Evolutionary conservation across 106 monocot species (phyloP).

Genomic region (Acanthochlamys bracteata): DNA sequence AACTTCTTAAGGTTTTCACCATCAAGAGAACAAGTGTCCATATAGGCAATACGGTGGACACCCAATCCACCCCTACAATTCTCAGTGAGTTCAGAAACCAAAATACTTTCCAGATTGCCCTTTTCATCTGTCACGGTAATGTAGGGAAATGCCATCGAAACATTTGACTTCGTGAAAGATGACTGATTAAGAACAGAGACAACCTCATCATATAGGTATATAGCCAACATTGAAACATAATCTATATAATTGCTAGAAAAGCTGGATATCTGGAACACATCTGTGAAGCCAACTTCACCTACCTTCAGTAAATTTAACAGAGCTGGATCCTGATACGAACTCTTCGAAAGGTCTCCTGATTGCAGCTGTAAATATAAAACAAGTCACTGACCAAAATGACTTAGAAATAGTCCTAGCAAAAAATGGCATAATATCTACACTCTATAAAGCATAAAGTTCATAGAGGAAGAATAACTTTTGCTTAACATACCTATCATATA

Average conservation of each 20-base stretch:
- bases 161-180: slow-evolving; percentile 64
- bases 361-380: slow-evolving; percentile 43
- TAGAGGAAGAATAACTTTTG: neutral
- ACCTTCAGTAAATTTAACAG: slow-evolving; percentile 70
- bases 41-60: slow-evolving; percentile 37
- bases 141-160: slow-evolving; percentile 90
- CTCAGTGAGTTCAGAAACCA: slow-evolving; percentile 53
- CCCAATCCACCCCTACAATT: slow-evolving; percentile 42
- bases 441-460: neutral
- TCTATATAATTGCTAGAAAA: neutral
- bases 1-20: slow-evolving; percentile 41
- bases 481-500: neutral
- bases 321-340: slow-evolving; percentile 34
- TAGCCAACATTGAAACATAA: neutral
- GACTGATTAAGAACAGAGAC: slow-evolving; percentile 24
- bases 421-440: neutral
- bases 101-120: slow-evolving; percentile 48
- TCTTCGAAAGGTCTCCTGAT: slow-evolving; percentile 60
- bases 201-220: neutral
- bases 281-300: neutral
- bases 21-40: slow-evolving; percentile 50
- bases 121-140: slow-evolving; percentile 47
- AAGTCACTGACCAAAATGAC: neutral
- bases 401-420: neutral
- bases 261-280: neutral